These are phyloP conservation scores for Scalesia atractyloides DNA, from an alignment of 129 eudicot genomes.

Conservation along the genomic window DNA sequence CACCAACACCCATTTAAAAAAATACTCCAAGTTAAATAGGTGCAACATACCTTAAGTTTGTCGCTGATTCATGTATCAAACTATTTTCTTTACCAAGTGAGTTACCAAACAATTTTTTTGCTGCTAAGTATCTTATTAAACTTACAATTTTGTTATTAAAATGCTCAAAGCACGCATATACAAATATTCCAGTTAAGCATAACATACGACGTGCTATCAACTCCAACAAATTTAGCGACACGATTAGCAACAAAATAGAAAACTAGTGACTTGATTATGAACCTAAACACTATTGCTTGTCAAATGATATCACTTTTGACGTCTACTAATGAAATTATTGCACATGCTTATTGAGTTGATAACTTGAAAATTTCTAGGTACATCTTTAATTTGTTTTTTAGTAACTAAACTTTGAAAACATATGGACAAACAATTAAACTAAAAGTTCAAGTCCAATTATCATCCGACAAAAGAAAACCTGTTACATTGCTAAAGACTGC, in stretches of 20 bases:
- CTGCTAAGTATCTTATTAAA: background rate
- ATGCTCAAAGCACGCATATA: background rate
- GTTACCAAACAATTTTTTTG: too few relatives aligned
- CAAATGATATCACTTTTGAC: background rate
- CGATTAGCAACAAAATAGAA: background rate
- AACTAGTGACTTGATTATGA: background rate
- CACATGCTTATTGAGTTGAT: constrained; percentile 9
- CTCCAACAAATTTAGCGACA: background rate
- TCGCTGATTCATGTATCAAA: background rate
- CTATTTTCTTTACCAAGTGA: background rate
- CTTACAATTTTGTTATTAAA: background rate
- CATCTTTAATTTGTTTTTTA: background rate
- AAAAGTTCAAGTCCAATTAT: background rate
- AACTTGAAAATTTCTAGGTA: background rate
- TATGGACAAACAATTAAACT: background rate
- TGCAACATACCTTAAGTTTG: background rate
- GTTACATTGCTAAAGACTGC: background rate
- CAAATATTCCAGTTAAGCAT: background rate
- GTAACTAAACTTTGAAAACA: background rate
- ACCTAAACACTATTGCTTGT: background rate
- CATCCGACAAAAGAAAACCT: constrained; percentile 1
- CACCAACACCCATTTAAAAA: background rate
- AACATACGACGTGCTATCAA: background rate
- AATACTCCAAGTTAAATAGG: background rate
- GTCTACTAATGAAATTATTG: constrained; percentile 1